Percentiles rank a stretch among this genome's conserved stretches.
phyloP scores from a whole-genome alignment of 208 protist genomes.

The Acanthamoeba culbertsoni region DNA sequence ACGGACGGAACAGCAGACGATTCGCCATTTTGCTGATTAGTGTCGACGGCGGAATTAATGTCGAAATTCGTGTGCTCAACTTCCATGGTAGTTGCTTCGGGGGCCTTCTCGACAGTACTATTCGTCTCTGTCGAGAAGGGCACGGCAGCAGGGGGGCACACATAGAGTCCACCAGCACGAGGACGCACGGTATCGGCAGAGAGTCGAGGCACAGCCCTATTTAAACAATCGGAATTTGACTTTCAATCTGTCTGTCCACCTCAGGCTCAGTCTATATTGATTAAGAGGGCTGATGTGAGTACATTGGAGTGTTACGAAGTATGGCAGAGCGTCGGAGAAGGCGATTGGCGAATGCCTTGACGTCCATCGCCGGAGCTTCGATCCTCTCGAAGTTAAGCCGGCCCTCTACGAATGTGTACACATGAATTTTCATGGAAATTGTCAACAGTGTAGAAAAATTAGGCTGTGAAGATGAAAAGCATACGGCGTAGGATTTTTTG shows the following conservation, averaged over 20 bases:
- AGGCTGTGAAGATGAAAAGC: not conserved
- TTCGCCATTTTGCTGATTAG: no score
- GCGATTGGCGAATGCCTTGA: not conserved
- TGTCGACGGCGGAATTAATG: no score
- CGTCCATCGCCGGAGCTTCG: not conserved
- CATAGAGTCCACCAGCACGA: not conserved
- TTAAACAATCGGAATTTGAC: not conserved
- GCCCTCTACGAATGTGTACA: not conserved
- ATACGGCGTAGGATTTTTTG: constrained; percentile 9
- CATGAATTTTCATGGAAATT: not conserved
- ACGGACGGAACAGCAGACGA: no score
- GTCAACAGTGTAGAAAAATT: not conserved
- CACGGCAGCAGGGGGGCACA: not conserved
- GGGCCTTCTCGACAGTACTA: not conserved
- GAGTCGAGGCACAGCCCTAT: not conserved
- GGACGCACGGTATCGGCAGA: not conserved
- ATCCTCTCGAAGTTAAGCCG: constrained; percentile 12
- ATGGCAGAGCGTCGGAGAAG: not conserved
- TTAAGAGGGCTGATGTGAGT: no score
- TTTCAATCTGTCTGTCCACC: not conserved
- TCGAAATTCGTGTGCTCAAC: no score
- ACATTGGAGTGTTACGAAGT: not conserved
- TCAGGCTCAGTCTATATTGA: not conserved
- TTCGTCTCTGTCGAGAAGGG: not conserved
- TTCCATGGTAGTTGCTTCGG: no score